Conservation (phyloP, 371 early-diverging fungal genomes). For the Mortierella sp. region DNA sequence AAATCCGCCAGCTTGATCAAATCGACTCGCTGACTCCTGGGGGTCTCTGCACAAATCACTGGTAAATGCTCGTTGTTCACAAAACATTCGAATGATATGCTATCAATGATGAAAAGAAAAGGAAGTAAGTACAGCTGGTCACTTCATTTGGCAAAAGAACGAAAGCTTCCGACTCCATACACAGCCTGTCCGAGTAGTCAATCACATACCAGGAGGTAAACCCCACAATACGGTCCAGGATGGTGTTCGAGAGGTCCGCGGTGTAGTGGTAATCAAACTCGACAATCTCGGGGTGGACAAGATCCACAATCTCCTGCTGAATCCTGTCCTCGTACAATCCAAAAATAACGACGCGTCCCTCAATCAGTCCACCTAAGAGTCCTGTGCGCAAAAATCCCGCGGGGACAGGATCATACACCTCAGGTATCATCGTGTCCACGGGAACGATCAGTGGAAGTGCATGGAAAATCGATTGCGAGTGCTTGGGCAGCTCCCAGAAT, state of each 20-base stretch:
- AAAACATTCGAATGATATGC: constrained; percentile 74
- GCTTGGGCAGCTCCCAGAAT: constrained; percentile 85
- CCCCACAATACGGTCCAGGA: constrained; percentile 64
- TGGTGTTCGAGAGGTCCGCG: constrained; percentile 65
- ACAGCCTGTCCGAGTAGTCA: too few species aligned
- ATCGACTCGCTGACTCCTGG: constrained; percentile 61
- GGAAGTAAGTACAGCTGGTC: background rate
- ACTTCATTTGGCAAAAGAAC: background rate
- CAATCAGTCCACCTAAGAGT: constrained; percentile 81
- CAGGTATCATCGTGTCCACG: constrained; percentile 63
- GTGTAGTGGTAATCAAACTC: constrained; percentile 67
- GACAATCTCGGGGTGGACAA: constrained; percentile 60
- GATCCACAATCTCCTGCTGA: constrained; percentile 66
- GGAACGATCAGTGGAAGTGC: constrained; percentile 72
- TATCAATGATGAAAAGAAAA: constrained; percentile 12
- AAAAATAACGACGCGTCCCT: constrained; percentile 78
- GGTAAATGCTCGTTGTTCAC: constrained; percentile 80
- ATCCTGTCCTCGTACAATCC: constrained; percentile 84
- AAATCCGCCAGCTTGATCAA: constrained; percentile 64
- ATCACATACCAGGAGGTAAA: constrained; percentile 71
- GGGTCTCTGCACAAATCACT: constrained; percentile 77
- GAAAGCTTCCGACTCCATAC: background rate
- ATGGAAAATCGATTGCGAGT: constrained; percentile 80
- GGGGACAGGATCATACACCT: constrained; percentile 60
- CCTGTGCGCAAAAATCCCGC: constrained; percentile 82